These are phyloP conservation scores for Scutellaria baicalensis DNA, from an alignment of 257 asterid species.

Conservation along the genomic window DNA sequence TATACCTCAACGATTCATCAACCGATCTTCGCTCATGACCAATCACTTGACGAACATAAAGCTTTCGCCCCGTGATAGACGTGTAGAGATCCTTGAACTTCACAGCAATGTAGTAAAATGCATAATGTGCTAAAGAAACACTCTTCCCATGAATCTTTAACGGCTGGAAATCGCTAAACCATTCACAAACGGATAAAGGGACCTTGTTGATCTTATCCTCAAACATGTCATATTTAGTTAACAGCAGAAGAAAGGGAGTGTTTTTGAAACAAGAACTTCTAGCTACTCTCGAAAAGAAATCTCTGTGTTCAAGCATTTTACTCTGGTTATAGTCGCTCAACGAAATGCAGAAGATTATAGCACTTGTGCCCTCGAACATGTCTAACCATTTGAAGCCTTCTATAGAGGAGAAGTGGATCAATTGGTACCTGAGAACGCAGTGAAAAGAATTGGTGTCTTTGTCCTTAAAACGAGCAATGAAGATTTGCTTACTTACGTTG, in stretches of 20 bases:
- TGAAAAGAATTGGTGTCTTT: not conserved
- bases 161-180: conserved; percentile 67
- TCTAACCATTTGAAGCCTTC: conserved; percentile 51
- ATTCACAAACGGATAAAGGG: conserved; percentile 56
- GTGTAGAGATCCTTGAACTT: conserved; percentile 53
- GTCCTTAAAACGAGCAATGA: not conserved
- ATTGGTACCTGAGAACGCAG: conserved; percentile 40
- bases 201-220: conserved; percentile 44
- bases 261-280: conserved; percentile 33
- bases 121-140: conserved; percentile 44
- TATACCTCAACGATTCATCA: conserved; percentile 40
- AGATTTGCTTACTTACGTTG: conserved; percentile 29
- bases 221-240: conserved; percentile 51
- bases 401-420: conserved; percentile 41
- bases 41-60: conserved; percentile 37
- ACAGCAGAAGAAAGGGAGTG: conserved; percentile 46
- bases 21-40: conserved; percentile 38
- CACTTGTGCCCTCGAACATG: conserved; percentile 45
- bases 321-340: conserved; percentile 54
- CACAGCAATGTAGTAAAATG: conserved; percentile 48
- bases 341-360: conserved; percentile 44
- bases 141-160: conserved; percentile 26
- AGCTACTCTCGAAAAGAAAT: conserved; percentile 33
- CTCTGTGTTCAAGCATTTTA: conserved; percentile 49
- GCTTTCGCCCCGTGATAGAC: conserved; percentile 54